Evolutionary conservation across 257 asterid species (phyloP).

Genomic region (Craterostigma plantagineum): DNA sequence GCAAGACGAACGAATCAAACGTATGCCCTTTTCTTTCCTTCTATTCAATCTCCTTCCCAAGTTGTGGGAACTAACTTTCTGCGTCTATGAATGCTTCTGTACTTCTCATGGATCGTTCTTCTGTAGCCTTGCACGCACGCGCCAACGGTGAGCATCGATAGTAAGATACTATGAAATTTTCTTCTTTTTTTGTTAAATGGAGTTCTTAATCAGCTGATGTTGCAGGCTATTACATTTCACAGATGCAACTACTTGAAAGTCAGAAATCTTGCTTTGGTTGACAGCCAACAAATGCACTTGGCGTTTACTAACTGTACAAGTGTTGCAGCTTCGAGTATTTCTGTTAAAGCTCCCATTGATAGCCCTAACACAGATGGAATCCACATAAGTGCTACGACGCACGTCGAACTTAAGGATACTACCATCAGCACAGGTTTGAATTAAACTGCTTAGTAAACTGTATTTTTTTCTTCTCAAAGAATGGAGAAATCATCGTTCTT

Average conservation of each 20-base stretch:
- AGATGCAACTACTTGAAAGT: conserved; percentile 54
- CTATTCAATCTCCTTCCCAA: conserved; percentile 4
- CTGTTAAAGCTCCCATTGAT: conserved; percentile 36
- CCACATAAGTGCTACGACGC: conserved; percentile 53
- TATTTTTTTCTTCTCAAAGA: too few species aligned
- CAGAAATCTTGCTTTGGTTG: conserved; percentile 20
- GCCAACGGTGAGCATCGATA: conserved; percentile 46
- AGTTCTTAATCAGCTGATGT: not conserved
- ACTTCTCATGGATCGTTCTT: conserved; percentile 9
- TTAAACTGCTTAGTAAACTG: not conserved
- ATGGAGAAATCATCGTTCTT: too few species aligned
- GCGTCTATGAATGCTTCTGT: conserved; percentile 5
- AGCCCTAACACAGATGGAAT: conserved; percentile 91
- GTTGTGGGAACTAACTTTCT: conserved; percentile 1
- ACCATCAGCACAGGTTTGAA: conserved; percentile 39
- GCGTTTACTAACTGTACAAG: conserved; percentile 28
- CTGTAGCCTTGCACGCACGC: conserved; percentile 79
- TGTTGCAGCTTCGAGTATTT: conserved; percentile 30
- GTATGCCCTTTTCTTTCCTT: conserved; percentile 19
- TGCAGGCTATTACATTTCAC: conserved; percentile 74
- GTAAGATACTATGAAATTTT: not conserved
- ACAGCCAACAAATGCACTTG: conserved; percentile 66
- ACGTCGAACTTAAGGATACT: conserved; percentile 26
- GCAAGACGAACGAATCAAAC: conserved; percentile 55
- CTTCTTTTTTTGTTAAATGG: conserved; percentile 1